Evolutionary conservation across 805 yeast genomes (phyloP).

Genomic region (Cyberlindnera xylosilytica): DNA sequence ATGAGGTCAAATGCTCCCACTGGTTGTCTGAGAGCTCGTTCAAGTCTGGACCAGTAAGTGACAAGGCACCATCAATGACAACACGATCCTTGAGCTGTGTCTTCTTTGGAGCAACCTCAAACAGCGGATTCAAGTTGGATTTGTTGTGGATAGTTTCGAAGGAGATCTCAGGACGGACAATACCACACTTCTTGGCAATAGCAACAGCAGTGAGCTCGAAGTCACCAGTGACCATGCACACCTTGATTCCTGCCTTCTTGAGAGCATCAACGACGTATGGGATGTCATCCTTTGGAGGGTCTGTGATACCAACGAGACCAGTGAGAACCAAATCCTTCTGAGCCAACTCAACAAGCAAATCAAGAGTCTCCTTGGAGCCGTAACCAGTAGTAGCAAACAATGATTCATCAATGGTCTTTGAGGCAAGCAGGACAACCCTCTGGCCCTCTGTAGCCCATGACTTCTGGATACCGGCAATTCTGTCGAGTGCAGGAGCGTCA

Average conservation of each 20-base stretch:
- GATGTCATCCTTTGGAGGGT: constrained; percentile 40
- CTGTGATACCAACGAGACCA: constrained; percentile 42
- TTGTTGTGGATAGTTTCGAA: constrained; percentile 17
- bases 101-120: constrained; percentile 7
- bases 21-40: constrained; percentile 34
- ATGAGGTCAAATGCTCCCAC: constrained; percentile 39
- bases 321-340: constrained; percentile 27
- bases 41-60: constrained; percentile 35
- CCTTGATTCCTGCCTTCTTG: constrained; percentile 38
- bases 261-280: constrained; percentile 32
- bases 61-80: constrained; percentile 27
- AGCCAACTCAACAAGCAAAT: constrained; percentile 13
- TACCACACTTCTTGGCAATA: constrained; percentile 44
- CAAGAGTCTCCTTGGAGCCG: constrained; percentile 14
- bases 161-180: constrained; percentile 22
- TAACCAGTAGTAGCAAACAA: constrained; percentile 8
- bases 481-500: constrained; percentile 8
- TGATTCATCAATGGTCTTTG: constrained; percentile 23
- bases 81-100: constrained; percentile 14
- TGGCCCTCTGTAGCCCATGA: constrained; percentile 38
- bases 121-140: constrained; percentile 20
- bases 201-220: constrained; percentile 49
- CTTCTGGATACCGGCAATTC: constrained; percentile 28
- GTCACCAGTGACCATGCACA: constrained; percentile 51
- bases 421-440: constrained; percentile 39